Evolutionary conservation across 345 rosid species (phyloP).

Genomic region (Streptanthus diversifolius): DNA sequence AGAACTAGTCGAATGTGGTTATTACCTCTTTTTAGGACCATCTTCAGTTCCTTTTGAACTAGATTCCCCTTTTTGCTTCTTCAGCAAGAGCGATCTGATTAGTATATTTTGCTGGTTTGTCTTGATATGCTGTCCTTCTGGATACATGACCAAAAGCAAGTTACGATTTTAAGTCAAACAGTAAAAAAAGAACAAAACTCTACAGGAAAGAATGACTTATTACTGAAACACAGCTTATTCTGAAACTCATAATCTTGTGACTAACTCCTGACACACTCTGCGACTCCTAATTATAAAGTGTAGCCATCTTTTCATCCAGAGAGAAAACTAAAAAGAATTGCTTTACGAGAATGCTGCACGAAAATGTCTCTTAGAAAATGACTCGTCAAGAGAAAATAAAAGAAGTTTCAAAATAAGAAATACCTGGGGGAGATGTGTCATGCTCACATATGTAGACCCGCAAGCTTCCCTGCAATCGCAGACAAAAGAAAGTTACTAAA

Average conservation of each 20-base stretch:
- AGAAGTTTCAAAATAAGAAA: background rate
- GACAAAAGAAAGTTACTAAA: conserved; percentile 5
- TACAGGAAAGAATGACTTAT: background rate
- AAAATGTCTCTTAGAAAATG: background rate
- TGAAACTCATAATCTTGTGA: background rate
- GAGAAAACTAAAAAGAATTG: background rate
- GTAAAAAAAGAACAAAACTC: background rate
- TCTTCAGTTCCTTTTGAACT: conserved; percentile 57
- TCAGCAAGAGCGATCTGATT: conserved; percentile 77
- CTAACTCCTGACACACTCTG: background rate
- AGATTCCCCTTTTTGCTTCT: conserved; percentile 65
- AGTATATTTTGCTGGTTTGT: conserved; percentile 89
- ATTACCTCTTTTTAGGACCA: conserved; percentile 71
- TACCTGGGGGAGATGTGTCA: conserved; percentile 76
- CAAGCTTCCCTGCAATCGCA: conserved; percentile 65
- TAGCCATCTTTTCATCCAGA: background rate
- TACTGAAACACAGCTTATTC: background rate
- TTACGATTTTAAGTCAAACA: background rate
- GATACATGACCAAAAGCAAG: conserved; percentile 8
- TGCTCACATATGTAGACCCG: conserved; percentile 76
- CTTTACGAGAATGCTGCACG: background rate
- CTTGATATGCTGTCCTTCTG: conserved; percentile 75
- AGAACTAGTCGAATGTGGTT: background rate
- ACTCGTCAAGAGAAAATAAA: background rate
- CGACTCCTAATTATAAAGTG: background rate